Conservation (phyloP, 345 rosid species). For the Lepidium didymum region DNA sequence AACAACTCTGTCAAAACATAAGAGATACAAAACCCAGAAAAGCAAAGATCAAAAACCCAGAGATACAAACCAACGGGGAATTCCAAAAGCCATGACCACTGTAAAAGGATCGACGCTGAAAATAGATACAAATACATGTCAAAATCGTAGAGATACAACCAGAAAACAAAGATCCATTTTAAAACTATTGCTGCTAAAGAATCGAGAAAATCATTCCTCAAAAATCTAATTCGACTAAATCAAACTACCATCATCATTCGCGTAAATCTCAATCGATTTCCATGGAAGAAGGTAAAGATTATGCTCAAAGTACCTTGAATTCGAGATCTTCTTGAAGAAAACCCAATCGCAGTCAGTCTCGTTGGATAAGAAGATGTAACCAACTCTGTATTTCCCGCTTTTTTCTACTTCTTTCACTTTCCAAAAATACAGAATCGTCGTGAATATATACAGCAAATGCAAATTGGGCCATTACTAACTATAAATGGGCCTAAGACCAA, state of each 20-base stretch:
- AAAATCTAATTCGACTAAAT: background rate
- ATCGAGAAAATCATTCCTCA: no score
- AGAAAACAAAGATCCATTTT: no score
- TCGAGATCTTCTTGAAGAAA: background rate
- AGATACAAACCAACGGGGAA: background rate
- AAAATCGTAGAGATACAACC: no score
- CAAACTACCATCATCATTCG: background rate
- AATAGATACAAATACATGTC: no score
- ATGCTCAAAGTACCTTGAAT: background rate
- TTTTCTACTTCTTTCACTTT: no score
- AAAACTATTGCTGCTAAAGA: no score
- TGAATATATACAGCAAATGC: background rate
- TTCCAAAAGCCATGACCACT: background rate
- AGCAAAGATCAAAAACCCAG: no score
- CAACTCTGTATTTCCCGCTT: constrained; percentile 13
- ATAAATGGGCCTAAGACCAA: background rate
- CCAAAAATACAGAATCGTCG: background rate
- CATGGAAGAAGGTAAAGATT: background rate
- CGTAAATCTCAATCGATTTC: background rate
- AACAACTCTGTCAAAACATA: background rate
- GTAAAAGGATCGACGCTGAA: no score
- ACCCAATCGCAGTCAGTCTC: background rate
- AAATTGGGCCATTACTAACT: background rate
- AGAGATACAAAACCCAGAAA: no score
- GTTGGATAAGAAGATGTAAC: constrained; percentile 10